Base-by-base conservation (phyloP, 176 grass and related monocot genomes). In the Saccharum spontaneum region DNA sequence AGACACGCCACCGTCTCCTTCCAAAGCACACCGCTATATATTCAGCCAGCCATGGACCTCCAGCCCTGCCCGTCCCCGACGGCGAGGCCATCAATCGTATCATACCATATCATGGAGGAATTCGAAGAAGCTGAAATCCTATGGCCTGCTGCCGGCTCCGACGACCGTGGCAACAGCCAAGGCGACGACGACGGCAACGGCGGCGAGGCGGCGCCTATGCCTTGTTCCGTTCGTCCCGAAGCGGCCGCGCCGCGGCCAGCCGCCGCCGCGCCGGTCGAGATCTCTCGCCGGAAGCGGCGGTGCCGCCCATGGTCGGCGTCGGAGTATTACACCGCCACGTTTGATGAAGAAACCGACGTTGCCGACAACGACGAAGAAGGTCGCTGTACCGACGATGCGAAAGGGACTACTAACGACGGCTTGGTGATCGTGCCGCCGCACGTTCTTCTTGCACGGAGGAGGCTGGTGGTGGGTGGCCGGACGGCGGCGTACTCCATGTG, bases 401-500 rank as follows among this genome's bases (percentile, higher is more conserved):
- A 62, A 62, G n/a, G 22, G 61, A 8, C 7, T n/a, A 59, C 1
- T 26, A 44, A 0, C 8, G 55, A 60, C 22, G 46, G 65, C 2
- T 4, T 12, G 14, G 4, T 13, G 28, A 49, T 67, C 45, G 46
- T 83, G 20, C 89, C 94, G 20, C 94, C 94, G 10, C 91, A 93
- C 68, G 33, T 91, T 10, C 65, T 97, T 2, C 43, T 81, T 0
- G 80, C 60, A 0, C 38, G 80, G 36, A 79, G 81, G 31, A 78
- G 86, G 81, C 49, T 79, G 7, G 38, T 71, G 6, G 45, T 79
- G 7, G 1, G 17, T 0, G 82, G 75, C 1, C 83, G 77, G 69
- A 82, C 80, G 82, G 87, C 80, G 3, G 87, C 85, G 5, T 92
- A 75, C 83, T 95, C 93, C 76, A 90, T 98, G 81, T 92, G 87